Percentiles rank a stretch among this genome's conserved stretches.
phyloP scores from a whole-genome alignment of 1,284 basidiomycete genomes.

The Sphagnurus paluster region DNA sequence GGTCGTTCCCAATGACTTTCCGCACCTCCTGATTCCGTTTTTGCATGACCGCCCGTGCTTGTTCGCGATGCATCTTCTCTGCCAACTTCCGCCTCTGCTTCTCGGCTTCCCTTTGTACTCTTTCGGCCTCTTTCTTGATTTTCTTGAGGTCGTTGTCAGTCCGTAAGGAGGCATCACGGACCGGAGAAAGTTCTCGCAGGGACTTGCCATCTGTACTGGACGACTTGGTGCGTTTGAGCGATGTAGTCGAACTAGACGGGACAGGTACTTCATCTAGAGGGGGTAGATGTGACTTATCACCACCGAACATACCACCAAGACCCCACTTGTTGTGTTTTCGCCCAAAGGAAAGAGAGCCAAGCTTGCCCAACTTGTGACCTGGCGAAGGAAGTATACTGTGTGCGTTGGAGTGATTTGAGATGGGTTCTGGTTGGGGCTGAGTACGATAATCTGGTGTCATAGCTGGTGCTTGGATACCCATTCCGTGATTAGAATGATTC shows the following conservation, averaged over 20 bases:
- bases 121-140: conserved; percentile 86
- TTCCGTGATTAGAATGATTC: conserved; percentile 43
- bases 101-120: conserved; percentile 83
- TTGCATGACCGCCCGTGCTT: conserved; percentile 93
- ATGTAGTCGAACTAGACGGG: conserved; percentile 53
- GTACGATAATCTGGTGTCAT: conserved; percentile 50
- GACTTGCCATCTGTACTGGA: conserved; percentile 74
- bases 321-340: conserved; percentile 70
- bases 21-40: conserved; percentile 81
- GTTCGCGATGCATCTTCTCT: conserved; percentile 75
- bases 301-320: conserved; percentile 75
- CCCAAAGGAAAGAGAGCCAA: conserved; percentile 54
- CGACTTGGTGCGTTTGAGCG: conserved; percentile 86
- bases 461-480: conserved; percentile 54
- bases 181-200: conserved; percentile 51
- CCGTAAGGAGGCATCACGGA: conserved; percentile 37
- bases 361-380: conserved; percentile 52
- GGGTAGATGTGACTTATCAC: conserved; percentile 71
- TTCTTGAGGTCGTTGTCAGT: conserved; percentile 75
- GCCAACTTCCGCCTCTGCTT: conserved; percentile 82
- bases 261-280: conserved; percentile 70
- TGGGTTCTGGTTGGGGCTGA: conserved; percentile 42
- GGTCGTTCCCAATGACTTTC: conserved; percentile 52
- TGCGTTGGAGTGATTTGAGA: conserved; percentile 27
- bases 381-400: conserved; percentile 34